phyloP scores from a whole-genome alignment of 176 grass and related monocot species.

The Miscanthus lutarioriparius region DNA sequence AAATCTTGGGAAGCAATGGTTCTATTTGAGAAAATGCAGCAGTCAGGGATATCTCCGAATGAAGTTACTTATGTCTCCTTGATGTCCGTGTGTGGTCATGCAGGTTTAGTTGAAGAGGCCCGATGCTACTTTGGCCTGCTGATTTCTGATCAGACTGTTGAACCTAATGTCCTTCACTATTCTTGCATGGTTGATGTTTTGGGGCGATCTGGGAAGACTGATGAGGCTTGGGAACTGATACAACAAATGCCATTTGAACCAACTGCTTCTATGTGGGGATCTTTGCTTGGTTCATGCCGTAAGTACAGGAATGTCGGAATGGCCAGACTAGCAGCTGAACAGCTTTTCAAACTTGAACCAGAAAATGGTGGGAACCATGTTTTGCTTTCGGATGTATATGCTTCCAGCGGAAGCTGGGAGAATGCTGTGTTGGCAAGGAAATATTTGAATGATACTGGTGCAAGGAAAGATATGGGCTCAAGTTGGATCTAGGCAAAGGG shows the following conservation, averaged over 20 bases:
- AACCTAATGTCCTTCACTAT: conserved; percentile 73
- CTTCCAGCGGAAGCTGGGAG: conserved; percentile 54
- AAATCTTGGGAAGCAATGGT: conserved; percentile 61
- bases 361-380: conserved; percentile 63
- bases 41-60: conserved; percentile 44
- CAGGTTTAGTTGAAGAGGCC: conserved; percentile 62
- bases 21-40: conserved; percentile 81
- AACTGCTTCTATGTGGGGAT: conserved; percentile 56
- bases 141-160: conserved; percentile 43
- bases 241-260: conserved; percentile 49
- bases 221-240: conserved; percentile 62
- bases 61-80: conserved; percentile 64
- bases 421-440: conserved; percentile 53
- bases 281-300: conserved; percentile 65
- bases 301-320: conserved; percentile 43
- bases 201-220: conserved; percentile 49
- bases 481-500: conserved; percentile 65
- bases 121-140: conserved; percentile 49
- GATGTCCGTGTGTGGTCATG: conserved; percentile 52
- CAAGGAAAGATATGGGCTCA: conserved; percentile 58
- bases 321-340: conserved; percentile 54
- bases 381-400: conserved; percentile 76
- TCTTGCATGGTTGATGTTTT: conserved; percentile 77
- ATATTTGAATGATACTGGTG: conserved; percentile 53
- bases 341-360: conserved; percentile 74